phyloP scores from a whole-genome alignment of 2,329 filamentous ascomycete species.

The Sporothrix schenckii region DNA sequence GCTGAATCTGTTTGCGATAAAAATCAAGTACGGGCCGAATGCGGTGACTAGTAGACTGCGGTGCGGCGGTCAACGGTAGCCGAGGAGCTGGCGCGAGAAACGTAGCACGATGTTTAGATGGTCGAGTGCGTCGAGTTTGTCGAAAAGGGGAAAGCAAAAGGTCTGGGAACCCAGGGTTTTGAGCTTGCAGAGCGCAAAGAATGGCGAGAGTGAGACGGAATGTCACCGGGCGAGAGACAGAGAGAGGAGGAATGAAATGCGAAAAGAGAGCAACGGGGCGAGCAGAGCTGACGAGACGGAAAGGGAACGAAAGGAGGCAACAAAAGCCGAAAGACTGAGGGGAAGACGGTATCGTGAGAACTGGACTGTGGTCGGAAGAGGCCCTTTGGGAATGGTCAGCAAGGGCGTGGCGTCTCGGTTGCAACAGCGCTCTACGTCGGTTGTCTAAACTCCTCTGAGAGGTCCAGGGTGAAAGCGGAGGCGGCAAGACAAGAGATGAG shows the following conservation, averaged over 20 bases:
- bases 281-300: background rate
- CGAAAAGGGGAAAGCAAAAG: background rate
- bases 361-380: conserved; percentile 10
- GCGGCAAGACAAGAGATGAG: background rate
- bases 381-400: conserved; percentile 3
- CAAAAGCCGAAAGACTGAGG: background rate
- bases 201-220: background rate
- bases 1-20: background rate
- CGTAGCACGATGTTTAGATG: background rate
- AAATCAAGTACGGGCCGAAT: background rate
- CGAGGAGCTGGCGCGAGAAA: background rate
- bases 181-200: background rate
- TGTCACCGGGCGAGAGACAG: too few species aligned
- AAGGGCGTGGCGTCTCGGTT: conserved; percentile 10
- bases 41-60: background rate
- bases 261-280: conserved; percentile 17
- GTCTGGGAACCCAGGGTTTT: background rate
- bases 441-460: conserved; percentile 11
- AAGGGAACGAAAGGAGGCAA: background rate
- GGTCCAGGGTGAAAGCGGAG: conserved; percentile 6
- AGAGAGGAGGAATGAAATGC: background rate
- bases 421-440: background rate
- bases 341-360: background rate
- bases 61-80: background rate
- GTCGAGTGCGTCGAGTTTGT: background rate